phyloP scores from a whole-genome alignment of 169 alveolate species.

The Cystoisospora suis region DNA sequence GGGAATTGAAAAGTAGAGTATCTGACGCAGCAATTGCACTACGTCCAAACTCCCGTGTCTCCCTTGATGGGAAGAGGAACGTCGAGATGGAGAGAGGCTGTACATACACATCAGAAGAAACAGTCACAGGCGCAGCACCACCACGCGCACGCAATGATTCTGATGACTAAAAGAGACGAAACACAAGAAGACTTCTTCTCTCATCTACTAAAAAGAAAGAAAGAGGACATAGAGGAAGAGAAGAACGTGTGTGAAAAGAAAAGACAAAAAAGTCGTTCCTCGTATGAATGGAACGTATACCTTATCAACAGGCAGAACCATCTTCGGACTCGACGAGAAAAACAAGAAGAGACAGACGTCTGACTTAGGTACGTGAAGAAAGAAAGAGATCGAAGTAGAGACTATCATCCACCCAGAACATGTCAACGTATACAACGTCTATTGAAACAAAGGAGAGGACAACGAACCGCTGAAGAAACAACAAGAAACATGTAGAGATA shows the following conservation, averaged over 20 bases:
- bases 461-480: background rate
- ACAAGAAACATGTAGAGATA: background rate
- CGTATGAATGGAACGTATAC: no score
- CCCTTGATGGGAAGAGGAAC: constrained; percentile 46
- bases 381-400: background rate
- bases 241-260: background rate
- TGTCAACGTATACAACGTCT: background rate
- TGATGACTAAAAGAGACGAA: background rate
- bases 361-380: background rate
- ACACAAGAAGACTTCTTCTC: background rate
- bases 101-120: background rate
- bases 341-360: background rate
- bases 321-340: no score
- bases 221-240: background rate
- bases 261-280: background rate
- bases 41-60: constrained; percentile 63
- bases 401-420: background rate
- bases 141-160: background rate
- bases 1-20: constrained; percentile 36
- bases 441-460: background rate
- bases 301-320: no score
- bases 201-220: background rate
- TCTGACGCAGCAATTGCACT: constrained; percentile 45
- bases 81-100: constrained; percentile 9
- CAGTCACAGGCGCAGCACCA: background rate